Percentiles rank a stretch among this genome's conserved stretches.
Conservation (phyloP, 1,139 yeast genomes). For the Zhuliangozyma blackwelliae region DNA sequence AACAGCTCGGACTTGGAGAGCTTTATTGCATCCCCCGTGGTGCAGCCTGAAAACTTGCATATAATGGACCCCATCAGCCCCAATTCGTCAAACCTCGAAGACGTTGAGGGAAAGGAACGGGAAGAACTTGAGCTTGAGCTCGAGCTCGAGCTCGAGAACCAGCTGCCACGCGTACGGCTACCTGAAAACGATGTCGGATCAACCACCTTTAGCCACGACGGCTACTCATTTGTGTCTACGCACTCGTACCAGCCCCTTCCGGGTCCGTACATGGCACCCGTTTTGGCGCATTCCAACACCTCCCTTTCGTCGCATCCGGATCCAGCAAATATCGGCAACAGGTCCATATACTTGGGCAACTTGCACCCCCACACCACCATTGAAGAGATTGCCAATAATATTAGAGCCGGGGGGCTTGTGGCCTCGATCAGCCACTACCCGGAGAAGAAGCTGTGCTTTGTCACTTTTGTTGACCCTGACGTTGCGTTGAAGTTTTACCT, state of each 20-base stretch:
- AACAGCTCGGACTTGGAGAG: conserved; percentile 9
- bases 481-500: conserved; percentile 40
- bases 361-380: conserved; percentile 42
- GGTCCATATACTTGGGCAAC: conserved; percentile 44
- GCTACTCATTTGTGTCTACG: neutral
- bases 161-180: no score
- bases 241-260: conserved; percentile 1
- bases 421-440: conserved; percentile 36
- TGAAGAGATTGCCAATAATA: conserved; percentile 49
- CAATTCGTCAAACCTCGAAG: conserved; percentile 7
- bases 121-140: no score
- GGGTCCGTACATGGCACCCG: conserved; percentile 3
- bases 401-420: conserved; percentile 46
- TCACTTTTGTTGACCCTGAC: conserved; percentile 42
- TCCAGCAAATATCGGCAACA: conserved; percentile 31
- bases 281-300: conserved; percentile 1
- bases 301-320: conserved; percentile 12
- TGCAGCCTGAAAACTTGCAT: conserved; percentile 2
- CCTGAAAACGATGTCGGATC: no score
- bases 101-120: neutral
- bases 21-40: conserved; percentile 7
- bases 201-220: neutral
- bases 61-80: conserved; percentile 13
- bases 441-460: conserved; percentile 39
- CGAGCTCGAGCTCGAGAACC: no score